Percentiles rank a stretch among this genome's conserved stretches.
These are phyloP conservation scores for Heliamphora exappendiculata DNA, from an alignment of 148 eudicot genomes.

Conservation along the genomic window DNA sequence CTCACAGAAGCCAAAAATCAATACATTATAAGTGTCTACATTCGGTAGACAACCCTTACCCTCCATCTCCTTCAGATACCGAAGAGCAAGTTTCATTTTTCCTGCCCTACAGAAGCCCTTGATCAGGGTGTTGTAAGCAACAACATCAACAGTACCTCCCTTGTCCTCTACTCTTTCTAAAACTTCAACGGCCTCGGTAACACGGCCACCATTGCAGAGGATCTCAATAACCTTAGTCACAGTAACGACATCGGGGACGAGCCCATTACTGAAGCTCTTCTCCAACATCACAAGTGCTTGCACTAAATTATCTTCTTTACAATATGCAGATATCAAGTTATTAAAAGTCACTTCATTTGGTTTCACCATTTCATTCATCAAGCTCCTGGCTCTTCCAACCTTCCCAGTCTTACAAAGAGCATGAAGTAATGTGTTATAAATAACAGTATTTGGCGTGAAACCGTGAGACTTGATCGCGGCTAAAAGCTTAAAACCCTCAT, in stretches of 20 bases:
- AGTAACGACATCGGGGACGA: slow-evolving; percentile 65
- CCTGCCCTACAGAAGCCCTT: slow-evolving; percentile 58
- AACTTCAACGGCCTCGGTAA: slow-evolving; percentile 65
- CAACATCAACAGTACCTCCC: slow-evolving; percentile 66
- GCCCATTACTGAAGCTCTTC: slow-evolving; percentile 54
- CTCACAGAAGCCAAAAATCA: slow-evolving; percentile 67
- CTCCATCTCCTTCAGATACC: slow-evolving; percentile 81
- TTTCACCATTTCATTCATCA: slow-evolving; percentile 70
- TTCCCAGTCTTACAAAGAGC: slow-evolving; percentile 85
- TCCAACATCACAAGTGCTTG: slow-evolving; percentile 81
- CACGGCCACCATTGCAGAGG: slow-evolving; percentile 59
- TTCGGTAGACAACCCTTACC: slow-evolving; percentile 74
- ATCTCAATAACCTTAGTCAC: slow-evolving; percentile 57
- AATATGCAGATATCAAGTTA: slow-evolving; percentile 71
- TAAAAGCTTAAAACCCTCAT: slow-evolving; percentile 79
- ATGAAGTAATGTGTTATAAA: slow-evolving; percentile 80
- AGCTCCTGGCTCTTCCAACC: slow-evolving; percentile 90
- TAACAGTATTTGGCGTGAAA: slow-evolving; percentile 42
- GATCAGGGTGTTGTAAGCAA: slow-evolving; percentile 73
- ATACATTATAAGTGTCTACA: slow-evolving; percentile 62
- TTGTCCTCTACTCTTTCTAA: slow-evolving; percentile 57
- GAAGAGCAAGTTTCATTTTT: slow-evolving; percentile 55
- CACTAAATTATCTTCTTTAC: slow-evolving; percentile 55
- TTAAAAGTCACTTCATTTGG: slow-evolving; percentile 72
- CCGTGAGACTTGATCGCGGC: slow-evolving; percentile 59